Conservation (phyloP, 1,284 basidiomycete species). For the Cutaneotrichosporon sp. region DNA sequence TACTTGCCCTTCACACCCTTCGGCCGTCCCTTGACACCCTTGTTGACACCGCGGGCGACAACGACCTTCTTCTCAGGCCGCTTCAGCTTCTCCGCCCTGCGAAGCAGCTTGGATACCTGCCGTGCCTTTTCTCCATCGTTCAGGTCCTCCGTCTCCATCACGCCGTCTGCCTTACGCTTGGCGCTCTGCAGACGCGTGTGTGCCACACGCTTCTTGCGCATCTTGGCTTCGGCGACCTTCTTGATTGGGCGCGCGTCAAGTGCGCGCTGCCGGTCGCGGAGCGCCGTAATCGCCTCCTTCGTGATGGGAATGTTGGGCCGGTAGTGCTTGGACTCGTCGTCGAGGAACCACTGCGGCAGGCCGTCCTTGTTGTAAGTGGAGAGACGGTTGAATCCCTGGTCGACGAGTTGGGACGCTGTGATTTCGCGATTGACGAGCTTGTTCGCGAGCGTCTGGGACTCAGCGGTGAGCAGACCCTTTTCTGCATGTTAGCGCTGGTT, state of each 20-base stretch:
- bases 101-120: slow-evolving; percentile 87
- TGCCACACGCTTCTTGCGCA: slow-evolving; percentile 90
- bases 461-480: slow-evolving; percentile 79
- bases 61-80: slow-evolving; percentile 73
- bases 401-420: slow-evolving; percentile 82
- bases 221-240: slow-evolving; percentile 98
- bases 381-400: slow-evolving; percentile 94
- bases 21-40: slow-evolving; percentile 85
- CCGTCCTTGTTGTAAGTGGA: slow-evolving; percentile 86
- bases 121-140: slow-evolving; percentile 91
- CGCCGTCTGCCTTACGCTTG: slow-evolving; percentile 92
- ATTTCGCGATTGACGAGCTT: slow-evolving; percentile 86
- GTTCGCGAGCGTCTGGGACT: slow-evolving; percentile 88
- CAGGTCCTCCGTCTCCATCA: slow-evolving; percentile 84
- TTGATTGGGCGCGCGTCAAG: slow-evolving; percentile 97
- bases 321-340: slow-evolving; percentile 91
- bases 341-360: slow-evolving; percentile 93
- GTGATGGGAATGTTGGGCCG: slow-evolving; percentile 93
- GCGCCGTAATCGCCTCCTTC: slow-evolving; percentile 83
- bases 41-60: slow-evolving; percentile 86
- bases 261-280: slow-evolving; percentile 86
- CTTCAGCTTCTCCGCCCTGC: slow-evolving; percentile 61
- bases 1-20: slow-evolving; percentile 94
- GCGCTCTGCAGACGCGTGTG: slow-evolving; percentile 82
- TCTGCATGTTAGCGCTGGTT: slow-evolving; percentile 55